Conservation (phyloP, 805 yeast species). For the Starmera quercuum region DNA sequence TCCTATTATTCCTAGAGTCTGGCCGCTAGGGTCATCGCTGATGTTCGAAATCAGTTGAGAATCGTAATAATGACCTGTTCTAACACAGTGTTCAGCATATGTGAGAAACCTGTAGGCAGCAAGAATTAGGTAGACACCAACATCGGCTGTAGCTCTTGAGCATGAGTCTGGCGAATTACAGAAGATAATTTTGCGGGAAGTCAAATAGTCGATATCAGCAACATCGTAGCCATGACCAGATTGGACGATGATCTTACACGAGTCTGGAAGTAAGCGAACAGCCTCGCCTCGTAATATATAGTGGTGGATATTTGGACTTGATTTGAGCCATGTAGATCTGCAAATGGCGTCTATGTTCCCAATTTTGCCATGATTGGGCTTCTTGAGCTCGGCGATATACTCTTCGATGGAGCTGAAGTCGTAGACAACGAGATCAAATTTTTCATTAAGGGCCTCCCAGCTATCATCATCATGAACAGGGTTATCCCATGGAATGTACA, state of each 20-base stretch:
- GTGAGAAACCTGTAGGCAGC: constrained; percentile 28
- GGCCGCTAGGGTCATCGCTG: constrained; percentile 33
- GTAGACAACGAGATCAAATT: constrained; percentile 26
- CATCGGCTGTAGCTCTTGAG: constrained; percentile 33
- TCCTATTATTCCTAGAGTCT: constrained; percentile 38
- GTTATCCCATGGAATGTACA: constrained; percentile 30
- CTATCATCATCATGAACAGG: constrained; percentile 29
- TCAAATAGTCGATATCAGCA: constrained; percentile 29
- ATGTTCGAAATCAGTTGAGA: constrained; percentile 23
- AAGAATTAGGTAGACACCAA: constrained; percentile 25
- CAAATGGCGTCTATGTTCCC: constrained; percentile 29
- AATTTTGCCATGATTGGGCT: constrained; percentile 27
- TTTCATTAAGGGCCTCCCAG: constrained; percentile 28
- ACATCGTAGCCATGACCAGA: constrained; percentile 34
- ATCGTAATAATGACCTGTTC: constrained; percentile 25
- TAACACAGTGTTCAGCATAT: constrained; percentile 29
- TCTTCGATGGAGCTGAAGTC: constrained; percentile 27
- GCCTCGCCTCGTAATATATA: constrained; percentile 26
- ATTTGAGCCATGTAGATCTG: constrained; percentile 31
- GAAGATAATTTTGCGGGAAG: constrained; percentile 24
- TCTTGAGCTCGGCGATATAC: constrained; percentile 25
- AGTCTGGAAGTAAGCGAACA: constrained; percentile 23
- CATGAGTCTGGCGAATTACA: constrained; percentile 33
- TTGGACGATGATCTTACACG: constrained; percentile 27
- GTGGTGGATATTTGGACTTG: constrained; percentile 29